A percentile compares a stretch with the other conserved stretches of the same genome.
Conservation (phyloP, 2,329 filamentous ascomycete genomes). For the Apiospora kogelbergensis region DNA sequence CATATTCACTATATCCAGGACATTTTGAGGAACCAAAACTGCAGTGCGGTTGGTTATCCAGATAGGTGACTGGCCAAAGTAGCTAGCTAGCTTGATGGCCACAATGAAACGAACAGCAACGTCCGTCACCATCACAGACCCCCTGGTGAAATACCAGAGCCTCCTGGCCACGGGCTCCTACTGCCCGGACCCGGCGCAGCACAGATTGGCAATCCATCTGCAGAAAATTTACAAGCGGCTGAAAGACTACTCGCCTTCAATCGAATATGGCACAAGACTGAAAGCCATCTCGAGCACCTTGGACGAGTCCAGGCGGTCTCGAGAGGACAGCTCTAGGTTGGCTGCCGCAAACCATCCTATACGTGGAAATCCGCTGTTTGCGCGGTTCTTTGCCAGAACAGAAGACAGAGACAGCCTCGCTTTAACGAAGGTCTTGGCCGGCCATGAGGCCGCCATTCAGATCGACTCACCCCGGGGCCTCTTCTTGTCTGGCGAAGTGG, state of each 20-base stretch:
- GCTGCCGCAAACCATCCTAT: slow-evolving; percentile 56
- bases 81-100: not conserved
- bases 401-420: slow-evolving; percentile 61
- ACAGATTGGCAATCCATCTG: slow-evolving; percentile 72
- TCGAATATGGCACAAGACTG: slow-evolving; percentile 67
- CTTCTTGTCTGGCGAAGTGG: slow-evolving; percentile 78
- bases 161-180: slow-evolving; percentile 67
- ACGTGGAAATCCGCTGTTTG: slow-evolving; percentile 58
- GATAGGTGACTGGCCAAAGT: not conserved
- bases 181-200: slow-evolving; percentile 68
- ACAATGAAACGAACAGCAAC: slow-evolving; percentile 35
- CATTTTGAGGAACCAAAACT: not conserved
- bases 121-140: slow-evolving; percentile 66
- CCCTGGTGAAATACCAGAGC: slow-evolving; percentile 73
- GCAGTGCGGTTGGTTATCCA: not conserved
- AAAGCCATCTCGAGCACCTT: slow-evolving; percentile 56
- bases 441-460: slow-evolving; percentile 68
- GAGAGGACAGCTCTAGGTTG: slow-evolving; percentile 37
- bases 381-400: slow-evolving; percentile 56
- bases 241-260: slow-evolving; percentile 74
- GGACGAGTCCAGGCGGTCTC: slow-evolving; percentile 32
- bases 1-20: not conserved
- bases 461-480: slow-evolving; percentile 73
- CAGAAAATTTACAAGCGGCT: slow-evolving; percentile 74
- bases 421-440: slow-evolving; percentile 67